These are phyloP conservation scores for Suillus luteus DNA, from an alignment of 768 basidiomycete genomes.

Conservation along the genomic window DNA sequence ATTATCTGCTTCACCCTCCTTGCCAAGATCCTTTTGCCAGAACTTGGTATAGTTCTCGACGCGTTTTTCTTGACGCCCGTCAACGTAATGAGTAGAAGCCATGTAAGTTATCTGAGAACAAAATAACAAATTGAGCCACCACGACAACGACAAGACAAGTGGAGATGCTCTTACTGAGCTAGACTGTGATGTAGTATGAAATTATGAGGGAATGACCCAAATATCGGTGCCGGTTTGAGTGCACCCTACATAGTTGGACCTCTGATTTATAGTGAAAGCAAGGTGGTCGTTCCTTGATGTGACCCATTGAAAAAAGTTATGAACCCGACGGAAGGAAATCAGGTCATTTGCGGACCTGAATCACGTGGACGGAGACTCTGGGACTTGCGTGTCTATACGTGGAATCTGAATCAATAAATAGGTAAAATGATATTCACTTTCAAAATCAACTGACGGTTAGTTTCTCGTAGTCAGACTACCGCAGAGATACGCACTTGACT, in stretches of 20 bases:
- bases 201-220: neutral
- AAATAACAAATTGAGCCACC: neutral
- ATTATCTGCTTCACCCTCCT: slow-evolving; percentile 67
- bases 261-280: neutral
- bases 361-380: neutral
- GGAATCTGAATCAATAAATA: neutral
- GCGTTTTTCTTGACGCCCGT: slow-evolving; percentile 65
- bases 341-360: neutral
- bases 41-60: slow-evolving; percentile 87
- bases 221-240: neutral
- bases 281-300: neutral
- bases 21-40: slow-evolving; percentile 82
- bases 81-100: slow-evolving; percentile 37
- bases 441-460: neutral
- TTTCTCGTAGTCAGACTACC: neutral
- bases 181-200: neutral
- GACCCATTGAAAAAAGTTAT: neutral
- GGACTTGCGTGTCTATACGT: neutral
- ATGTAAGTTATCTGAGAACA: neutral
- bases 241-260: neutral
- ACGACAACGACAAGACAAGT: neutral
- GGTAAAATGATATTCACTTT: neutral
- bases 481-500: no score
- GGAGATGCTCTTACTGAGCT: neutral
- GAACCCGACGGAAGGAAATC: slow-evolving; percentile 4